Conservation (phyloP, 2,329 filamentous ascomycete genomes). For the Fusarium ramigenum region DNA sequence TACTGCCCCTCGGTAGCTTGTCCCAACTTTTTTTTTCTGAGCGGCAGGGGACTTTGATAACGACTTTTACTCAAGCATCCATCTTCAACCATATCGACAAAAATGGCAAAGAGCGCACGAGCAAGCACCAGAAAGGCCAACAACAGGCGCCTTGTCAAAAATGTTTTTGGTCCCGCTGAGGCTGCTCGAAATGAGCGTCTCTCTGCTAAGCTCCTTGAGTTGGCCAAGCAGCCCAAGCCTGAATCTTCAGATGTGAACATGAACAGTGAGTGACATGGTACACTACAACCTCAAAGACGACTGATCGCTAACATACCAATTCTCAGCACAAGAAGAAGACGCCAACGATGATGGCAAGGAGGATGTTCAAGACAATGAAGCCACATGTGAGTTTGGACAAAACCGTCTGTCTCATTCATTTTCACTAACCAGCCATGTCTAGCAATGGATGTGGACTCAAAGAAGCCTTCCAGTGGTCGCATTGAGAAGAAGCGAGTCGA, state of each 20-base stretch:
- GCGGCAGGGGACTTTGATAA: constrained; percentile 25
- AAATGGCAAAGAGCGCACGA: constrained; percentile 88
- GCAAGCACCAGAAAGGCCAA: constrained; percentile 85
- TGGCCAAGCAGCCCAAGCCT: constrained; percentile 82
- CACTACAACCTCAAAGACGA: not conserved
- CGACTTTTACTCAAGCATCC: constrained; percentile 13
- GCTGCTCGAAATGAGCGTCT: constrained; percentile 82
- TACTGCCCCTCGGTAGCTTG: constrained; percentile 4
- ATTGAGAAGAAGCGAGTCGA: constrained; percentile 62
- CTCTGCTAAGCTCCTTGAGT: constrained; percentile 83
- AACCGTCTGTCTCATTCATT: constrained; percentile 2
- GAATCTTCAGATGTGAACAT: constrained; percentile 60
- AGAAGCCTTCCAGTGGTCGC: constrained; percentile 53
- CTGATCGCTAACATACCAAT: constrained; percentile 14
- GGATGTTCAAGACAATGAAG: constrained; percentile 42
- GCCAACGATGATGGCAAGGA: constrained; percentile 44
- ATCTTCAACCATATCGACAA: constrained; percentile 41
- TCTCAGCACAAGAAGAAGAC: constrained; percentile 43
- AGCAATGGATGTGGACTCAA: constrained; percentile 68
- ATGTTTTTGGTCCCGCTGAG: constrained; percentile 86
- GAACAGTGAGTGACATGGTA: constrained; percentile 47
- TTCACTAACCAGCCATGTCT: constrained; percentile 15
- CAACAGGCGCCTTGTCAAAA: constrained; percentile 79
- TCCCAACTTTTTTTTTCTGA: constrained; percentile 43
- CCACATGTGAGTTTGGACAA: constrained; percentile 33